A percentile compares a stretch with the other conserved stretches of the same genome.
Evolutionary conservation across 2,329 filamentous ascomycete genomes (phyloP).

Genomic region (Albophoma yamanashiensis): DNA sequence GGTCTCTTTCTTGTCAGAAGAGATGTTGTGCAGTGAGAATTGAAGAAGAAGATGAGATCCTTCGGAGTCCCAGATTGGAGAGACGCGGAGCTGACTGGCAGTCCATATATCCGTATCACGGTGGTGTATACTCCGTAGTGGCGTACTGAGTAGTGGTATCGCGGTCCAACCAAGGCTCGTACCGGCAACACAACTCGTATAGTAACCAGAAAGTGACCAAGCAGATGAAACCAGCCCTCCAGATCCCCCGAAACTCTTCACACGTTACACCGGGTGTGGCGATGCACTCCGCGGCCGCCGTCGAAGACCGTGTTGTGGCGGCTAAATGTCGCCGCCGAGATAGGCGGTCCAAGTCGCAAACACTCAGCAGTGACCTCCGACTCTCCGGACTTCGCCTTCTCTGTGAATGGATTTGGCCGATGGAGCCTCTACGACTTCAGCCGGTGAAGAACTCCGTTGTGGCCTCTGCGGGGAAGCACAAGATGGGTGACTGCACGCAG

Average conservation of each 20-base stretch:
- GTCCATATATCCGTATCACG: not conserved
- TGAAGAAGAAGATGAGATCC: not conserved
- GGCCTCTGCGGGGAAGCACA: not conserved
- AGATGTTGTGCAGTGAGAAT: not conserved
- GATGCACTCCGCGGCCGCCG: not conserved
- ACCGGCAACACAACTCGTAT: not conserved
- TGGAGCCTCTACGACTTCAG: not conserved
- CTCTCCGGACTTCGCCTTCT: too few relatives aligned
- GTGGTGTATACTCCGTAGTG: too few relatives aligned
- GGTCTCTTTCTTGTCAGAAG: not conserved
- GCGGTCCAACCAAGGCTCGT: not conserved
- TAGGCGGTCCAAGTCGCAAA: not conserved
- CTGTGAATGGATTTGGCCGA: too few relatives aligned
- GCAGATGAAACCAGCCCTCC: not conserved
- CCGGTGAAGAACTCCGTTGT: not conserved
- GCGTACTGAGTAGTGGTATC: not conserved
- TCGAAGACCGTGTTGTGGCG: not conserved
- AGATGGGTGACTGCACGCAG: not conserved
- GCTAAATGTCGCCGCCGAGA: not conserved
- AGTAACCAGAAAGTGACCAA: not conserved
- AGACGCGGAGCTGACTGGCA: not conserved
- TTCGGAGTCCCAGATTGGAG: not conserved
- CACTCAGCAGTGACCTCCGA: not conserved
- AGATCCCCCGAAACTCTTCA: not conserved
- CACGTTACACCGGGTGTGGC: slow-evolving; percentile 1